Evolutionary conservation across 495 filamentous ascomycete genomes (phyloP), one percentile per base, ranked within the genome.

Genomic region (Tuber microsphaerosporum): DNA sequence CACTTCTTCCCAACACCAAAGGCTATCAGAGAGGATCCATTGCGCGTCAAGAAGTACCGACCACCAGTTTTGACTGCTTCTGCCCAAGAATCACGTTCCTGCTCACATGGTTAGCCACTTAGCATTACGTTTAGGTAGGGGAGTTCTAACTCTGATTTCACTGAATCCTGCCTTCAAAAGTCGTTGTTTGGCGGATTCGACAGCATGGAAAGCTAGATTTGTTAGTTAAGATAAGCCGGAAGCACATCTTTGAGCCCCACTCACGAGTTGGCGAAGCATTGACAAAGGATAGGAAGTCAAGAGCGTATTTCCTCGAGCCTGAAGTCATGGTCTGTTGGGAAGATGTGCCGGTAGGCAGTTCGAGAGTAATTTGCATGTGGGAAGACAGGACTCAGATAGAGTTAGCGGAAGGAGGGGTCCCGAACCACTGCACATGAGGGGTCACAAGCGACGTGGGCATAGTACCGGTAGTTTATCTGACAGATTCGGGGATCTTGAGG

Each of bases 31-130:
- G 96, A 94, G 41, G 94, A 96, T 74, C 89, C 91, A 85, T 99
- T 99, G 69, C 95, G 90, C 65, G 95, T 99, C 80, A 98, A 87
- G 85, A 92, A 97, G 84, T 98, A 99, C 84, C 94, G 97, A 71
- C 95, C 94, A 73, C 94, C 95, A 39, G 93, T 92, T 75, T 89
- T 88, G 76, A 97, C 89, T 48, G 86, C 88, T 12, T 91, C 90
- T 26, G 90, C 87, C 95, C 95, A 99, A 61, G 91, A 90, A 80
- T 97, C 93, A 80, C 91, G 91, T 84, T 98, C 95, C 89, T 92
- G 80, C 70, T n/a, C 48, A 45, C 41, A 70, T 74, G 45, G 17
- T 22, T 61, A 69, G 51, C 51, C 10, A 26, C 51, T 26, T 61
- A 3, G 51, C 19, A 39, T 22, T 73, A 75, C 5, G 19, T 39